Base-by-base conservation (phyloP, 768 basidiomycete species). In the Coprinellus aureogranulatus region DNA sequence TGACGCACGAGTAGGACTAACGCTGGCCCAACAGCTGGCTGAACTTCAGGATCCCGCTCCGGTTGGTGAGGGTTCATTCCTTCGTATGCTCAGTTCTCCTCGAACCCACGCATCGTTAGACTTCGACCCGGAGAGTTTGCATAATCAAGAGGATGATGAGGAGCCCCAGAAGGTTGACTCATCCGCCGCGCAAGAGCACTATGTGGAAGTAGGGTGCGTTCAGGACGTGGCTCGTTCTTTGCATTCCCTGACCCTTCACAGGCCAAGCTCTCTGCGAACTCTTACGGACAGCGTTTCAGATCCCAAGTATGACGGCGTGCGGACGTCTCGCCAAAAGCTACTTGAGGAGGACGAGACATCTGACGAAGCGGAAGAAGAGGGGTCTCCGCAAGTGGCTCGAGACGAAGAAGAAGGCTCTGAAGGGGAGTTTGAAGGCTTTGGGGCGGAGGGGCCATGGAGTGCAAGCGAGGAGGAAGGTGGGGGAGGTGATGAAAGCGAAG, bases 141-240 rank as follows among this genome's bases (percentile, higher is more conserved):
- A 84, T 31, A 83, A 81, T 47, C 75, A 77, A 59, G 81, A 76
- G 30, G 67, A 71, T 20, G 77, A 82, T 62, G 70, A 74, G 47
- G 76, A 81, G 39, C 75, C 78, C 59, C 72, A 68, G 20, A 61
- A 60, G 44, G 67, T 54, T 31, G 69, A 80, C 42, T 60, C 70
- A 37, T 69, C 64, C 39, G 76, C 72, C 11, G 65, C 75, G 0
- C 78, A 88, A 64, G 87, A 87, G 63, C 94, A 96, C 71, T 97
- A 96, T 70, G 66, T 92, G 42, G 85, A 90, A 64, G 90, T 95
- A 39, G 91, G 90, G 90, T 93, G 68, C 59, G 83, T 73, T 25
- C n/a, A n/a, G n/a, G n/a, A 49, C 51, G 20, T 48, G 31, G 52
- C 14, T 47, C 27, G 5, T 20, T 16, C 10, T 26, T 9, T 26